phyloP scores from a whole-genome alignment of 148 eudicot genomes.

The Amaranthus palmeri region DNA sequence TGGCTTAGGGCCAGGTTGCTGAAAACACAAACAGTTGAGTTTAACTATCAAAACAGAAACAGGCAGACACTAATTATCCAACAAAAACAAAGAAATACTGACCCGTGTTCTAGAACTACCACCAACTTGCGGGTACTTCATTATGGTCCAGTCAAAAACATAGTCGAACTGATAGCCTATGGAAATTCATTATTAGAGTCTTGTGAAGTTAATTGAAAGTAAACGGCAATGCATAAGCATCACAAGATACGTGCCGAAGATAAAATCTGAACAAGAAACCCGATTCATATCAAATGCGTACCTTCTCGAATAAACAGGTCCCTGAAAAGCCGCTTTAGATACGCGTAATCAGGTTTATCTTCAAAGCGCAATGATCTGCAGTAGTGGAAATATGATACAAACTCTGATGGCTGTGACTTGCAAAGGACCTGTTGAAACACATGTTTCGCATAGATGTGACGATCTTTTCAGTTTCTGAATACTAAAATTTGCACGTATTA shows the following conservation, averaged over 20 bases:
- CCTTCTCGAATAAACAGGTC: slow-evolving; percentile 97
- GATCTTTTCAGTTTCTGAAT: not conserved
- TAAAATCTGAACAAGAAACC: not conserved
- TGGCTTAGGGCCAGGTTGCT: slow-evolving; percentile 58
- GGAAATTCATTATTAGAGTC: slow-evolving; percentile 13
- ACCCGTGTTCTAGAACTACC: slow-evolving; percentile 73
- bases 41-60: slow-evolving; percentile 3
- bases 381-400: slow-evolving; percentile 88
- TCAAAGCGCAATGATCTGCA: slow-evolving; percentile 90
- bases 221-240: not conserved
- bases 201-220: not conserved
- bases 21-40: slow-evolving; percentile 20
- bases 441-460: slow-evolving; percentile 13
- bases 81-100: slow-evolving; percentile 26
- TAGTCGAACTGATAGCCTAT: slow-evolving; percentile 87
- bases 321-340: slow-evolving; percentile 89
- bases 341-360: slow-evolving; percentile 95
- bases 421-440: slow-evolving; percentile 63
- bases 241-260: not conserved
- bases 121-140: slow-evolving; percentile 88
- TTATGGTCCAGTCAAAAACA: slow-evolving; percentile 92
- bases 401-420: slow-evolving; percentile 89
- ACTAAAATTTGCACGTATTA: not conserved
- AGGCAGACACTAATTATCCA: slow-evolving; percentile 27
- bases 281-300: slow-evolving; percentile 9